Evolutionary conservation across 164 flowering plant species (phyloP).

Genomic region (Stephania yunnanensis): DNA sequence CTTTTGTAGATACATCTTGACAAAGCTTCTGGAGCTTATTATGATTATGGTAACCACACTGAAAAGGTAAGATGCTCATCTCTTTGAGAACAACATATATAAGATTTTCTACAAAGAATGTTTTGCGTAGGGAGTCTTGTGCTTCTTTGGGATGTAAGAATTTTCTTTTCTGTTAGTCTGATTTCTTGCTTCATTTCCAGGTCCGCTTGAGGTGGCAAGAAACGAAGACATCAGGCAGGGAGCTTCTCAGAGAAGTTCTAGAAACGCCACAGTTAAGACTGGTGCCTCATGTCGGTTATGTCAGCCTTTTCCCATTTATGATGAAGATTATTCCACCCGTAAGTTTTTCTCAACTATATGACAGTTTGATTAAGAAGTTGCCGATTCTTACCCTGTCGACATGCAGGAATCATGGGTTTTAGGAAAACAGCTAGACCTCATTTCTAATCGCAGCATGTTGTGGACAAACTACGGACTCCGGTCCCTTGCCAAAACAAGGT

Average conservation of each 20-base stretch:
- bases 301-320: slow-evolving; percentile 93
- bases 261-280: slow-evolving; percentile 57
- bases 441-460: slow-evolving; percentile 68
- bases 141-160: neutral
- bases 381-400: neutral
- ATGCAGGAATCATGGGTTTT: slow-evolving; percentile 70
- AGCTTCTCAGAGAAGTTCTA: slow-evolving; percentile 67
- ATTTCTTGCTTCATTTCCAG: slow-evolving; percentile 25
- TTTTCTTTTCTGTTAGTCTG: neutral
- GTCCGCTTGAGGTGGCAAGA: slow-evolving; percentile 74
- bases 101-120: neutral
- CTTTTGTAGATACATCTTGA: slow-evolving; percentile 74
- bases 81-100: neutral
- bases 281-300: slow-evolving; percentile 95
- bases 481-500: slow-evolving; percentile 92
- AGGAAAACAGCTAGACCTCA: slow-evolving; percentile 81
- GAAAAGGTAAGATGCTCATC: slow-evolving; percentile 56
- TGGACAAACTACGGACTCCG: slow-evolving; percentile 90
- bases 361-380: neutral
- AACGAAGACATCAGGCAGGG: slow-evolving; percentile 31
- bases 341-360: slow-evolving; percentile 24
- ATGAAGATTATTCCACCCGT: slow-evolving; percentile 76
- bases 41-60: slow-evolving; percentile 88
- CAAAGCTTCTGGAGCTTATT: slow-evolving; percentile 64
- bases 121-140: neutral